Conservation (phyloP, 164 flowering plant genomes). For the Magnolia officinalis region DNA sequence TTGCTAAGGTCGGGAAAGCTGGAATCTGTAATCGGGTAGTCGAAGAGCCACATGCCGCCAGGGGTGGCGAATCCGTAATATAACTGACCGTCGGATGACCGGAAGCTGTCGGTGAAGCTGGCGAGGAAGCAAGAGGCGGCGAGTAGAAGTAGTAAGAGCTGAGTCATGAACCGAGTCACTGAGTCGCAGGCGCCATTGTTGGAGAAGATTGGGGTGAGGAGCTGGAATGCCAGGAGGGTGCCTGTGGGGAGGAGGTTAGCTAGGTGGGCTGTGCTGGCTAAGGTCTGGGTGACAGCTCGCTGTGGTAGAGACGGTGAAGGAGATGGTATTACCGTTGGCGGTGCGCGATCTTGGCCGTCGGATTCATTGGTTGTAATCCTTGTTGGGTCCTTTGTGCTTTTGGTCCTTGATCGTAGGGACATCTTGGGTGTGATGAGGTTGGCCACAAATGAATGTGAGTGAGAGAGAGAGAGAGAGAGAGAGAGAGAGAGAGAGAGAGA, state of each 20-base stretch:
- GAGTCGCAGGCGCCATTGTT: slow-evolving; percentile 49
- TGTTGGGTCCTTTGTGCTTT: background rate
- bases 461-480: no score
- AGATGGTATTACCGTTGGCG: background rate
- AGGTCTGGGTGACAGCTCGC: slow-evolving; percentile 41
- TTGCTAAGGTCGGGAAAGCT: slow-evolving; percentile 45
- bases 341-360: background rate
- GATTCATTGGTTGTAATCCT: background rate
- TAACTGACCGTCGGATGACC: slow-evolving; percentile 29
- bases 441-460: no score
- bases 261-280: slow-evolving; percentile 46
- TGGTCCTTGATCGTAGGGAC: slow-evolving; percentile 27
- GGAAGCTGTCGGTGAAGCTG: slow-evolving; percentile 61
- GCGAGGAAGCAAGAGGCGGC: slow-evolving; percentile 48
- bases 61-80: slow-evolving; percentile 55
- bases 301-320: slow-evolving; percentile 22
- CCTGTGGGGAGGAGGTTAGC: slow-evolving; percentile 73
- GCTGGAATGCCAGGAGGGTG: slow-evolving; percentile 53
- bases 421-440: slow-evolving; percentile 2
- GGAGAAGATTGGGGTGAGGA: slow-evolving; percentile 47
- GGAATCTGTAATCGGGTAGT: slow-evolving; percentile 16
- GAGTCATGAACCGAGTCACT: slow-evolving; percentile 36
- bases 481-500: no score
- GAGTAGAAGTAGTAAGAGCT: slow-evolving; percentile 27
- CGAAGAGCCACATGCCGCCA: slow-evolving; percentile 51